These are phyloP conservation scores for Cryphonectria parasitica DNA, from an alignment of 2,329 filamentous ascomycete genomes.

Conservation along the genomic window DNA sequence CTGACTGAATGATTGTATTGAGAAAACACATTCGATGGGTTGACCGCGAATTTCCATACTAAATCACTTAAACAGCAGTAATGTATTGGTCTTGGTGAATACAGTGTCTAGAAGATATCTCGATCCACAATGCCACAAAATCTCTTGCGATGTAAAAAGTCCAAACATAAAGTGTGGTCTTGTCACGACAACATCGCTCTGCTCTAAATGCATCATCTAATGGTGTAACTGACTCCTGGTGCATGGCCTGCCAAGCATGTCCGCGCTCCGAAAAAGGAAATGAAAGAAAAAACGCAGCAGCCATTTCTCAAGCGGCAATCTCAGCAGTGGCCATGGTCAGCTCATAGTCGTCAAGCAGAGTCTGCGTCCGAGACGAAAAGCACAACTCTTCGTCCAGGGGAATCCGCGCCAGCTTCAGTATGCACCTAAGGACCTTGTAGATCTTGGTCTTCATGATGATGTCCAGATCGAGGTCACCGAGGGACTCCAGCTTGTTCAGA, in stretches of 20 bases:
- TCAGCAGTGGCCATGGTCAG: constrained; percentile 5
- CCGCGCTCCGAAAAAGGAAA: neutral
- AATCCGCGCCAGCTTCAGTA: constrained; percentile 10
- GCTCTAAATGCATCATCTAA: neutral
- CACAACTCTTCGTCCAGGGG: constrained; percentile 8
- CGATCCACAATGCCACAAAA: neutral
- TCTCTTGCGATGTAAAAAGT: neutral
- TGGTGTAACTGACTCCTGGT: neutral
- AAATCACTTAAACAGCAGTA: neutral
- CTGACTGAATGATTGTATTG: no score
- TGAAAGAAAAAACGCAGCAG: no score
- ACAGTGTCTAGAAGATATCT: neutral
- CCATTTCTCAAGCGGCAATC: neutral
- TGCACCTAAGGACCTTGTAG: constrained; percentile 14
- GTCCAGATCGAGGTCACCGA: constrained; percentile 7
- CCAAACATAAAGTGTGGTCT: neutral
- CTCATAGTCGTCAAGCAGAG: constrained; percentile 19
- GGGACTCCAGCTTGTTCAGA: constrained; percentile 6
- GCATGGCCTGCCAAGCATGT: neutral
- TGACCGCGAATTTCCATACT: neutral
- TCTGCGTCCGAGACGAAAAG: constrained; percentile 12
- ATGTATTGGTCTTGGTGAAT: neutral
- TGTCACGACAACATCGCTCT: neutral
- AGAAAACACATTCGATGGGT: neutral
- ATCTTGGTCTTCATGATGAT: constrained; percentile 5